Base-by-base conservation (phyloP, 257 asterid species). In the Asclepias syriaca region DNA sequence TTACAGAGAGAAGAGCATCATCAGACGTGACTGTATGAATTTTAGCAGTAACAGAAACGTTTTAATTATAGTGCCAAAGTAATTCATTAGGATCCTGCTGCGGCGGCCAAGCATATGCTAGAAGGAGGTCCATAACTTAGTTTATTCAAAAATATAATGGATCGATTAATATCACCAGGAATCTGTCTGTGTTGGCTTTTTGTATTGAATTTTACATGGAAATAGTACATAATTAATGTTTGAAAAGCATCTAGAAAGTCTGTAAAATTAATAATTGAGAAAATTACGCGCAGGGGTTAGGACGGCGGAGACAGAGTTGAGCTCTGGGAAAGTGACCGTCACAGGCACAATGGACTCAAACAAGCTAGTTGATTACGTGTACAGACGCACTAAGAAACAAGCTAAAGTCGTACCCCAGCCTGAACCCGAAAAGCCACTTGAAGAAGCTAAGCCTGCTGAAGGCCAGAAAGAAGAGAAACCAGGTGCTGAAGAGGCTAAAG, bases 331-430 rank as follows among this genome's bases (percentile, higher is more conserved):
- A 77, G 93, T 89, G 11, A 86, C 74, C 21, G 98, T 93, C 19
- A 90, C 85, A 8, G 98, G 98, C 4, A 86, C 84, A 53, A 89
- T 90, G 93, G 93, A 90, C 64, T 90, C 87, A 39, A 84, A 82
- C 75, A 70, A 65, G 73, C 93, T 93, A 59, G 95, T 93, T 19
- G 97, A 93, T 56, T 86, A 90, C 71, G 96, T 93, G 8, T 90
- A 93, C 81, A 76, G 92, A 40, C 81, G 89, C 49, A 90, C 96
- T 27, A 93, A 82, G 66, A 93, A 93, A 72, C 97, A 89, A 51
- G 98, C 98, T 66, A 88, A 85, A 46, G 84, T 93, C 27, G 92
- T 89, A 49, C 90, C 89, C 0, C 90, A 86, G 64, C 87, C 90
- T 34, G 92, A 89, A 19, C 75, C 77, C 2, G 75, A 32, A 16